Base-by-base conservation (phyloP, 2,329 filamentous ascomycete species). In the Massarina eburnea region DNA sequence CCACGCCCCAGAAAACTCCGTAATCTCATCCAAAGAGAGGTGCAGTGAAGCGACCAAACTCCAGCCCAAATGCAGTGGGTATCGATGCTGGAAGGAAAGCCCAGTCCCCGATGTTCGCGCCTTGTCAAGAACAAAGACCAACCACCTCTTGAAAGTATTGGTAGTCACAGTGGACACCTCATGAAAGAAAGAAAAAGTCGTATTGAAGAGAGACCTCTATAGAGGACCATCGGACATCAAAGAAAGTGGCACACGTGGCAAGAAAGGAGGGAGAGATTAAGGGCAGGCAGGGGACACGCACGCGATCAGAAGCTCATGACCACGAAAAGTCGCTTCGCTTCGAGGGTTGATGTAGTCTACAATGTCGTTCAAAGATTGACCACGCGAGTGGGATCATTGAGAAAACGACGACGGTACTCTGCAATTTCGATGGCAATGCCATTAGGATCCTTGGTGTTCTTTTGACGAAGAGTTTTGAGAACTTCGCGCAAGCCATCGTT, bases 381-480 rank as follows among this genome's bases (percentile, higher is more conserved):
- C 30, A 72, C 65, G 41, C 67, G 55, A 6, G 68, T 66, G 22
- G 68, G 63, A 49, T 73, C 71, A 12, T 70, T 58, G n/a, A 73
- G 57, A 38, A 73, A 73, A 14, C 67, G 52, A 39, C 71, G 67
- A 22, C 71, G 70, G 41, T 65, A 72, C 10, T 66, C 60, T 36
- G 67, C 60, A 37, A 73, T 73, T 50, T 67, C 63, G 29, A 56
- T 52, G 35, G 70, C 71, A 45, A 73, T 69, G 27, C 62, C 59
- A 39, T 71, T 67, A 10, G 66, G 64, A 52, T 73, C 67, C 41
- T 66, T 67, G 48, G 64, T 66, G 48, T 64, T 62, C 17, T 61
- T 59, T 46, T 66, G 57, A 29, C 68, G 68, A 14, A 73, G 59
- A 18, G 65, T 60, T 37, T 68, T 68, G 14, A 73, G 53, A 10